Base-by-base conservation (phyloP, 352 stramenopile genomes). In the Plasmopara muralis region DNA sequence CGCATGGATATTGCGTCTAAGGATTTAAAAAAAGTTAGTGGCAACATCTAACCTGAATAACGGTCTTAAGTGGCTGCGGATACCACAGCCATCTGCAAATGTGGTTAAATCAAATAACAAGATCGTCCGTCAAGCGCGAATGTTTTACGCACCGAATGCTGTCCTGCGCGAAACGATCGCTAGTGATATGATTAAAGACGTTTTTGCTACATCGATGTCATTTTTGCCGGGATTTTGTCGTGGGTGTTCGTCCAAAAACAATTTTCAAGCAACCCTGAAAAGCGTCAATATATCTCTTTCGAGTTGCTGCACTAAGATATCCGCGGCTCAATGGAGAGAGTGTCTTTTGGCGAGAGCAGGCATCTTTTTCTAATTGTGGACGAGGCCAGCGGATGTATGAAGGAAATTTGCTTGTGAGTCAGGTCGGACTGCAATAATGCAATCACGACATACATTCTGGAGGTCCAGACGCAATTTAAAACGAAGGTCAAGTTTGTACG, bases 11-110 rank as follows among this genome's bases (percentile, higher is more conserved):
- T 39, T 39, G 6, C 28, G 6, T 13, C 4, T 5, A 48, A 48
- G 9, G 9, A 6, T 28, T 48, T n/a, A n/a, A 13, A 28, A 39
- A 28, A 4, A 29, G 38, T 14, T 39, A 28, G 43, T 49, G 29
- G 29, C 28, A 28, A 39, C 29, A 10, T 28, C 29, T 12, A 13
- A 40, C n/a, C 43, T 30, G 15, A 20, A 42, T 8, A n/a, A 41
- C 18, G 44, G 44, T 6, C n/a, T 50, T 35, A 41, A 41, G 14
- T 41, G 44, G 31, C 30, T 50, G 9, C 15, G 44, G n/a, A 31
- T 30, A n/a, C 30, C 31, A 41, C 14, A 41, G 8, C 15, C n/a
- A 14, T 50, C 30, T 13, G 31, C 15, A 3, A 50, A 50, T 31
- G 6, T 18, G n/a, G 31, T 15, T 29, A 42, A 29, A 9, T 42